A percentile compares a stretch with the other conserved stretches of the same genome.
These are phyloP conservation scores for Hyphopichia khmerensis DNA, from an alignment of 1,139 yeast genomes.

Conservation along the genomic window DNA sequence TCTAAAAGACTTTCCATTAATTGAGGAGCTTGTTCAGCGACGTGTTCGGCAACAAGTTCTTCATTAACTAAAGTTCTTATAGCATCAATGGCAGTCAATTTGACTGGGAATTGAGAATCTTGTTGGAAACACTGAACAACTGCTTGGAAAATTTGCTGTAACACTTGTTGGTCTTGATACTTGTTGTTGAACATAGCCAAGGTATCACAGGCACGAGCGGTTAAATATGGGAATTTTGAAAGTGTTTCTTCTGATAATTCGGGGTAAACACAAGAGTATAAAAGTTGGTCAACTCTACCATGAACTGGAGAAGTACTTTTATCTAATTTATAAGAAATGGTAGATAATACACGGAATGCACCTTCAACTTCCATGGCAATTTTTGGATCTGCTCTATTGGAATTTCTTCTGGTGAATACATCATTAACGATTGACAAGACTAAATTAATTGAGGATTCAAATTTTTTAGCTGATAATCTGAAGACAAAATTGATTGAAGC, in stretches of 20 bases:
- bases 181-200: slow-evolving; percentile 43
- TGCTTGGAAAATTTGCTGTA: slow-evolving; percentile 46
- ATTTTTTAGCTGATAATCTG: slow-evolving; percentile 46
- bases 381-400: slow-evolving; percentile 26
- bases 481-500: slow-evolving; percentile 79
- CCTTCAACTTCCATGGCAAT: slow-evolving; percentile 49
- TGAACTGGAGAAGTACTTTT: slow-evolving; percentile 39
- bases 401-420: slow-evolving; percentile 44
- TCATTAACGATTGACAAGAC: slow-evolving; percentile 51
- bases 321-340: slow-evolving; percentile 44
- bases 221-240: slow-evolving; percentile 43
- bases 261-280: slow-evolving; percentile 46
- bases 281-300: slow-evolving; percentile 47
- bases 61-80: slow-evolving; percentile 49
- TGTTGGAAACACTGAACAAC: slow-evolving; percentile 43
- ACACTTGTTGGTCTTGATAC: slow-evolving; percentile 38
- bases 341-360: slow-evolving; percentile 48
- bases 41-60: slow-evolving; percentile 45
- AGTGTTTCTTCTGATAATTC: slow-evolving; percentile 38
- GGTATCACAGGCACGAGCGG: slow-evolving; percentile 58
- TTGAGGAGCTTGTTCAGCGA: slow-evolving; percentile 50
- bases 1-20: slow-evolving; percentile 53
- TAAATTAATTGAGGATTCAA: slow-evolving; percentile 40
- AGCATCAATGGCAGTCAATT: slow-evolving; percentile 55
- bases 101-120: slow-evolving; percentile 48